phyloP scores from a whole-genome alignment of 1,139 yeast genomes.

The Protomyces lactucae-debilis region DNA sequence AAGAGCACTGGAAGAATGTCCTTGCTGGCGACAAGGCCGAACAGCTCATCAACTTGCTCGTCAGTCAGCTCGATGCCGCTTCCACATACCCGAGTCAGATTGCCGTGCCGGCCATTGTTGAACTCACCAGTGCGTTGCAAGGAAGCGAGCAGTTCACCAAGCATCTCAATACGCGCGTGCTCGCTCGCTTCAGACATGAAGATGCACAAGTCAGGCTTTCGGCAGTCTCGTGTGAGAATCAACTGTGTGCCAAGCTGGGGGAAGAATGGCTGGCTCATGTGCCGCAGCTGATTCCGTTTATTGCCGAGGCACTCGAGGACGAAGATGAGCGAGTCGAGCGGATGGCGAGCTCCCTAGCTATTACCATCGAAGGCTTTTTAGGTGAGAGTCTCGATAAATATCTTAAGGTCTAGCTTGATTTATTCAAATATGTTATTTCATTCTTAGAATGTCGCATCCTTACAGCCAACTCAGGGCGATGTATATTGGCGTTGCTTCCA shows the following conservation, averaged over 20 bases:
- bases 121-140: slow-evolving; percentile 61
- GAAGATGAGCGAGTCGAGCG: slow-evolving; percentile 89
- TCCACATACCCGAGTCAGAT: slow-evolving; percentile 11
- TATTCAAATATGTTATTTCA: background rate
- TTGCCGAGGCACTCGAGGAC: slow-evolving; percentile 91
- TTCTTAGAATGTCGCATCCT: too few relatives aligned
- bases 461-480: too few relatives aligned
- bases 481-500: too few relatives aligned
- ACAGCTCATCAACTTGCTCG: slow-evolving; percentile 55
- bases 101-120: slow-evolving; percentile 51
- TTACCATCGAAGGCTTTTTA: slow-evolving; percentile 82
- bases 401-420: slow-evolving; percentile 41
- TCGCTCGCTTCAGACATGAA: slow-evolving; percentile 50
- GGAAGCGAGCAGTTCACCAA: slow-evolving; percentile 82
- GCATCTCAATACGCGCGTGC: slow-evolving; percentile 52
- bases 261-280: slow-evolving; percentile 88
- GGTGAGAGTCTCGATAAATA: slow-evolving; percentile 95
- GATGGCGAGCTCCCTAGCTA: slow-evolving; percentile 91
- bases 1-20: slow-evolving; percentile 54
- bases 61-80: slow-evolving; percentile 52
- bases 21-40: slow-evolving; percentile 66
- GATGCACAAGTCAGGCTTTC: slow-evolving; percentile 32
- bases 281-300: slow-evolving; percentile 91
- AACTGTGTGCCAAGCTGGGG: slow-evolving; percentile 83
- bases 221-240: slow-evolving; percentile 70